phyloP scores from a whole-genome alignment of 2,329 filamentous ascomycete species.

The Pseudogymnoascus sp. region DNA sequence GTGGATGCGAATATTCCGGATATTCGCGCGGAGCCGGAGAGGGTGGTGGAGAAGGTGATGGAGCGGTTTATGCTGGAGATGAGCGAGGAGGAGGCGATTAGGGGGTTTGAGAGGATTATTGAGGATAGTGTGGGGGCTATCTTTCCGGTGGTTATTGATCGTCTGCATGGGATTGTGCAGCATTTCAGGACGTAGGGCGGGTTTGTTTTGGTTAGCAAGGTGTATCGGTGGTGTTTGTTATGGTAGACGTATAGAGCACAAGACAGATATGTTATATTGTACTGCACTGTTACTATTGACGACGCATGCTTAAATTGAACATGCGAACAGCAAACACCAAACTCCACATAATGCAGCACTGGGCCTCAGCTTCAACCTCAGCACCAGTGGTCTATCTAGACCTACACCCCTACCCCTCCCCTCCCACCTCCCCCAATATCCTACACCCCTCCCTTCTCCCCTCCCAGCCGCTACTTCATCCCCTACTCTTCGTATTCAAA shows the following conservation, averaged over 20 bases:
- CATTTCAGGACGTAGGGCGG: conserved; percentile 63
- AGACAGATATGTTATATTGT: neutral
- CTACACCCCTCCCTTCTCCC: neutral
- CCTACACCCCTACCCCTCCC: neutral
- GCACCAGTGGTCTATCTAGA: neutral
- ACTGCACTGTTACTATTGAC: neutral
- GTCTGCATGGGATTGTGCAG: conserved; percentile 88
- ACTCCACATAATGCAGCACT: conserved; percentile 2
- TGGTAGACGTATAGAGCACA: neutral
- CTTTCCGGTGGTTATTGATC: conserved; percentile 90
- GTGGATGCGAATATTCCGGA: conserved; percentile 96
- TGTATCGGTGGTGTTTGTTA: neutral
- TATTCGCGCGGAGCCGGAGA: conserved; percentile 84
- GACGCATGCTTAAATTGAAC: neutral
- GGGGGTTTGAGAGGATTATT: conserved; percentile 81
- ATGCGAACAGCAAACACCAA: neutral
- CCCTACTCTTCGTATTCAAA: conserved; percentile 67
- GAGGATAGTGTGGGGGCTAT: conserved; percentile 84
- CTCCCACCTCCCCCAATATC: neutral
- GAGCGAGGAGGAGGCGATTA: conserved; percentile 83
- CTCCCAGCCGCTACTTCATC: neutral
- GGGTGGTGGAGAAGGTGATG: conserved; percentile 88
- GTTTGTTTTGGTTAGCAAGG: neutral
- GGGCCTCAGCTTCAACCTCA: neutral
- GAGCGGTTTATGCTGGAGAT: conserved; percentile 90